Conservation (phyloP, 768 basidiomycete genomes). For the Russula brevipes region DNA sequence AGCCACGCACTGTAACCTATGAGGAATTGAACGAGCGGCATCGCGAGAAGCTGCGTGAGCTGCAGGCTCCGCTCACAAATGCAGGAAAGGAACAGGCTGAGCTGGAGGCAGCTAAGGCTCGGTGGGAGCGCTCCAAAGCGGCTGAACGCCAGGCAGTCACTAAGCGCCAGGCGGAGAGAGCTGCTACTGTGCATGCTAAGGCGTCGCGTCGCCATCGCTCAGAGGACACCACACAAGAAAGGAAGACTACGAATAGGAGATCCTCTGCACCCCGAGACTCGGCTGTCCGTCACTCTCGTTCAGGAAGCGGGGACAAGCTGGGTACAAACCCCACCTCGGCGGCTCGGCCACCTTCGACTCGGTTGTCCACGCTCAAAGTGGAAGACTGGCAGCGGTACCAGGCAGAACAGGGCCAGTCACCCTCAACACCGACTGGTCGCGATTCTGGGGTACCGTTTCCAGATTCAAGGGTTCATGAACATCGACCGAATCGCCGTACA, state of each 20-base stretch:
- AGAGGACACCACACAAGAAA: slow-evolving; percentile 34
- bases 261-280: slow-evolving; percentile 15
- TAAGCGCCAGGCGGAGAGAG: slow-evolving; percentile 66
- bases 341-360: slow-evolving; percentile 45
- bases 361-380: slow-evolving; percentile 72
- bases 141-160: slow-evolving; percentile 71
- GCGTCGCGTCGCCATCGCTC: slow-evolving; percentile 49
- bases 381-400: slow-evolving; percentile 83
- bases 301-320: slow-evolving; percentile 59
- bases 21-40: slow-evolving; percentile 87
- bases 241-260: slow-evolving; percentile 6
- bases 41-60: slow-evolving; percentile 71
- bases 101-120: slow-evolving; percentile 64
- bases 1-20: slow-evolving; percentile 65
- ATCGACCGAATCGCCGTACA: slow-evolving; percentile 31
- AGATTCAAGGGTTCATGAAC: slow-evolving; percentile 33
- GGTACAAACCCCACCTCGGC: slow-evolving; percentile 33
- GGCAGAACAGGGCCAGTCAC: slow-evolving; percentile 36
- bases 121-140: slow-evolving; percentile 77
- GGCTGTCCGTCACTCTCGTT: slow-evolving; percentile 40
- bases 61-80: slow-evolving; percentile 82
- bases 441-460: slow-evolving; percentile 56
- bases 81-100: slow-evolving; percentile 74
- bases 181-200: slow-evolving; percentile 38
- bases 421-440: slow-evolving; percentile 23